Evolutionary conservation across 2,329 filamentous ascomycete genomes (phyloP).

Genomic region (Venturia carpophila): DNA sequence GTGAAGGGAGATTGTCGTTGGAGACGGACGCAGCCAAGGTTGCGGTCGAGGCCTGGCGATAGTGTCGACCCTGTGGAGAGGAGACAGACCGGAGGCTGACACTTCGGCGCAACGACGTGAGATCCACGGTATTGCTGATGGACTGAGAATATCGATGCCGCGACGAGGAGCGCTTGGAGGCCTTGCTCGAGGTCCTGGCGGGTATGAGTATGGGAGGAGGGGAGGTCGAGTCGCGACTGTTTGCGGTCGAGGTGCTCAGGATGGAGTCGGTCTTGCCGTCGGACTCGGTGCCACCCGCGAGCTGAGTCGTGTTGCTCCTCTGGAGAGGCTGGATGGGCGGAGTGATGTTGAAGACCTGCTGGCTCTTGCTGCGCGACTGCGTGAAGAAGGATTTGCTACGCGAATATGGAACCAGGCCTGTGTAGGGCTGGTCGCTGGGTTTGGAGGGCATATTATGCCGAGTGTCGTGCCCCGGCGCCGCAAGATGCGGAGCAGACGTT

Average conservation of each 20-base stretch:
- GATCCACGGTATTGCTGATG: conserved; percentile 11
- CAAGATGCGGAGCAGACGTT: too few species aligned
- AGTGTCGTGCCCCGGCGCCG: too few species aligned
- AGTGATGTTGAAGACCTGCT: conserved; percentile 10
- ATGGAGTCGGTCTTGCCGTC: neutral
- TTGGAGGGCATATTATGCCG: neutral
- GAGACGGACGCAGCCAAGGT: conserved; percentile 30
- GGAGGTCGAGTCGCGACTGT: conserved; percentile 2
- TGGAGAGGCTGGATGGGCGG: neutral
- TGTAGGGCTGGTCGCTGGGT: neutral
- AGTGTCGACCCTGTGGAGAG: conserved; percentile 34
- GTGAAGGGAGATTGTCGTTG: neutral
- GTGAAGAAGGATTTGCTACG: conserved; percentile 1
- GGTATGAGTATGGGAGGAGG: conserved; percentile 10
- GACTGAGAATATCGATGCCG: conserved; percentile 13
- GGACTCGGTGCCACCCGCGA: neutral
- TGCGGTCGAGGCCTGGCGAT: conserved; percentile 24
- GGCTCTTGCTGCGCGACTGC: conserved; percentile 1
- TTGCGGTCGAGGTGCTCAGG: neutral
- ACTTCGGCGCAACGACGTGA: conserved; percentile 14
- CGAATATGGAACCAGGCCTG: neutral
- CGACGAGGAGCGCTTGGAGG: conserved; percentile 1
- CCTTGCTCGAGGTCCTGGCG: conserved; percentile 1
- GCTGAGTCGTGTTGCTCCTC: neutral
- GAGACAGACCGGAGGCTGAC: conserved; percentile 20